Conservation (phyloP, 768 basidiomycete species). For the Lentinula aciculospora region DNA sequence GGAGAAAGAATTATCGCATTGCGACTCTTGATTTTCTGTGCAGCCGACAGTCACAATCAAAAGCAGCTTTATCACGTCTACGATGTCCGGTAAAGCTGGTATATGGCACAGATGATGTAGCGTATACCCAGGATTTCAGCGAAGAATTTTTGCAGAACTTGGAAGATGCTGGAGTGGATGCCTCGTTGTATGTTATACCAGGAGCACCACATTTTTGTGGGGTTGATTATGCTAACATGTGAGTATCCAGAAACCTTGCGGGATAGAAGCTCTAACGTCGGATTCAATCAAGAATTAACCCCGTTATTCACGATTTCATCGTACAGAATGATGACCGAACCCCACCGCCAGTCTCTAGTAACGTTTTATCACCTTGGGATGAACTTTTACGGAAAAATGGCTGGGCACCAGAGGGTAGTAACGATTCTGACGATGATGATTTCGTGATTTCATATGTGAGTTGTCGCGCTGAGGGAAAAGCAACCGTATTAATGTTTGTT, state of each 20-base stretch:
- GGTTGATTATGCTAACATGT: conserved; percentile 13
- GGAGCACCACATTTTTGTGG: conserved; percentile 17
- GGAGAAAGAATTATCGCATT: conserved; percentile 7
- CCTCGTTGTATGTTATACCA: conserved; percentile 9
- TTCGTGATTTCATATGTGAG: conserved; percentile 4
- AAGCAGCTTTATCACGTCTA: conserved; percentile 13
- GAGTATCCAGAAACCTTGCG: not conserved
- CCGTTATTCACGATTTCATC: conserved; percentile 6
- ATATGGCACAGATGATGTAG: conserved; percentile 21
- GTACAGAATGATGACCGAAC: conserved; percentile 2
- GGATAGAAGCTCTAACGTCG: not conserved
- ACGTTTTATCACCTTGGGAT: conserved; percentile 3
- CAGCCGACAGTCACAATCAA: conserved; percentile 10
- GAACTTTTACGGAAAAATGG: not conserved
- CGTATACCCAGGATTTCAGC: conserved; percentile 12
- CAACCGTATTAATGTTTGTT: not conserved
- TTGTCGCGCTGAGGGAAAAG: not conserved
- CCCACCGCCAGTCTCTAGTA: not conserved
- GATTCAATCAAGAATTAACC: not conserved
- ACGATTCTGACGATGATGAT: conserved; percentile 2
- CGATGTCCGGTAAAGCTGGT: conserved; percentile 17
- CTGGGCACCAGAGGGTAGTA: conserved; percentile 4
- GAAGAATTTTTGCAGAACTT: conserved; percentile 15
- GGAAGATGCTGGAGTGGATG: conserved; percentile 15
- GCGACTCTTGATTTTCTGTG: conserved; percentile 14